phyloP scores from a whole-genome alignment of 441 rosid genomes.

The Populus trichocarpa region DNA sequence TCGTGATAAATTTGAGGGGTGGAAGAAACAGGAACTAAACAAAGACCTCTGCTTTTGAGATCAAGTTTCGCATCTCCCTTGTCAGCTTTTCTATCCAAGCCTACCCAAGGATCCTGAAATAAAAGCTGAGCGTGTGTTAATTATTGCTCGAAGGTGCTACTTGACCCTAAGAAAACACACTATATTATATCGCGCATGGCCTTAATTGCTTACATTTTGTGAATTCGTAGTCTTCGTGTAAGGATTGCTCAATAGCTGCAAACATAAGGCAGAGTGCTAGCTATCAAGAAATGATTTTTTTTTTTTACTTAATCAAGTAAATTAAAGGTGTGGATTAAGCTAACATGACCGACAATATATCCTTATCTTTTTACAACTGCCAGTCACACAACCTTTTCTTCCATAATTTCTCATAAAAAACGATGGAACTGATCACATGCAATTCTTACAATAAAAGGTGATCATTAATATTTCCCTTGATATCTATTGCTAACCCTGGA shows the following conservation, averaged over 20 bases:
- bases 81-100: conserved; percentile 59
- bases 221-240: conserved; percentile 58
- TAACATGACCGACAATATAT: not conserved
- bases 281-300: not conserved
- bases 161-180: not conserved
- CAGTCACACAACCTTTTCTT: too few species aligned
- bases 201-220: conserved; percentile 34
- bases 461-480: too few species aligned
- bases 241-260: conserved; percentile 75
- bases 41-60: conserved; percentile 69
- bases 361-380: not conserved
- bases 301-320: too few species aligned
- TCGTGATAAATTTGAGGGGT: conserved; percentile 62
- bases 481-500: too few species aligned
- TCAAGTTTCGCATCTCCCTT: conserved; percentile 52
- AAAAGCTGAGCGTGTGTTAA: not conserved
- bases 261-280: not conserved
- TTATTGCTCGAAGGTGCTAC: not conserved
- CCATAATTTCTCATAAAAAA: too few species aligned
- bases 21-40: conserved; percentile 72
- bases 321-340: not conserved
- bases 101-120: conserved; percentile 67
- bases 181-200: not conserved
- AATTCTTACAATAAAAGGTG: too few species aligned
- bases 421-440: too few species aligned